A percentile compares a stretch with the other conserved stretches of the same genome.
phyloP scores from a whole-genome alignment of 2,329 filamentous ascomycete genomes.

The Niveomyces coronatus region DNA sequence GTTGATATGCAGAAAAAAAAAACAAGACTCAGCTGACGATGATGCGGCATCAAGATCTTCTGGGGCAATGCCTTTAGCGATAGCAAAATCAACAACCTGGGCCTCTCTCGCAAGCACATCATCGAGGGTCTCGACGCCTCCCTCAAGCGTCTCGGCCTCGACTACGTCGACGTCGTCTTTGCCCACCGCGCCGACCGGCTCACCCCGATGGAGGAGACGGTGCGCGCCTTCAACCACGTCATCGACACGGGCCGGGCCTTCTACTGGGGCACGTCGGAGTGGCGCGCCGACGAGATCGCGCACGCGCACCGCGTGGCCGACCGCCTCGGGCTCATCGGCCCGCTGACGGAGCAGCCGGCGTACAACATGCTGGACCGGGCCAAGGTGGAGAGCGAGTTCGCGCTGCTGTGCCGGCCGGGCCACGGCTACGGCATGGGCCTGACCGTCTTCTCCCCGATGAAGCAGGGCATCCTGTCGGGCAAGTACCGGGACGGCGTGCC shows the following conservation, averaged over 20 bases:
- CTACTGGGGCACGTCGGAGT: slow-evolving; percentile 63
- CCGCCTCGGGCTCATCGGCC: slow-evolving; percentile 49
- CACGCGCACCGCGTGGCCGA: slow-evolving; percentile 52
- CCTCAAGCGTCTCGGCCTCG: slow-evolving; percentile 44
- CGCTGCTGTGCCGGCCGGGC: slow-evolving; percentile 48
- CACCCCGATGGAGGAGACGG: slow-evolving; percentile 61
- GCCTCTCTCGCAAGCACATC: slow-evolving; percentile 59
- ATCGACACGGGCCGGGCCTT: slow-evolving; percentile 58
- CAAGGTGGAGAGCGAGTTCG: slow-evolving; percentile 54
- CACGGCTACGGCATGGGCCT: slow-evolving; percentile 51
- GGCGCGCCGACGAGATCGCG: slow-evolving; percentile 55
- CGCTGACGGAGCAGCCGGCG: slow-evolving; percentile 55
- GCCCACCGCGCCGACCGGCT: slow-evolving; percentile 58
- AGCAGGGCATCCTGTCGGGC: slow-evolving; percentile 49
- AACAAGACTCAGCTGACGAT: slow-evolving; percentile 2
- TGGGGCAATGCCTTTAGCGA: slow-evolving; percentile 51
- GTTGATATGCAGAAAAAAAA: not conserved
- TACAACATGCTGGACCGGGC: slow-evolving; percentile 54
- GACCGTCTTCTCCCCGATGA: slow-evolving; percentile 52
- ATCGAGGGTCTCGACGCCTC: slow-evolving; percentile 53
- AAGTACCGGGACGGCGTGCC: slow-evolving; percentile 58
- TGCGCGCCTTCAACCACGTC: slow-evolving; percentile 60
- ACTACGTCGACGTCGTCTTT: slow-evolving; percentile 59
- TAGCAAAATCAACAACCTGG: slow-evolving; percentile 55
- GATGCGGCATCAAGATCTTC: slow-evolving; percentile 39